phyloP scores from a whole-genome alignment of 2,329 filamentous ascomycete species.

The Orbilia blumenaviensis region DNA sequence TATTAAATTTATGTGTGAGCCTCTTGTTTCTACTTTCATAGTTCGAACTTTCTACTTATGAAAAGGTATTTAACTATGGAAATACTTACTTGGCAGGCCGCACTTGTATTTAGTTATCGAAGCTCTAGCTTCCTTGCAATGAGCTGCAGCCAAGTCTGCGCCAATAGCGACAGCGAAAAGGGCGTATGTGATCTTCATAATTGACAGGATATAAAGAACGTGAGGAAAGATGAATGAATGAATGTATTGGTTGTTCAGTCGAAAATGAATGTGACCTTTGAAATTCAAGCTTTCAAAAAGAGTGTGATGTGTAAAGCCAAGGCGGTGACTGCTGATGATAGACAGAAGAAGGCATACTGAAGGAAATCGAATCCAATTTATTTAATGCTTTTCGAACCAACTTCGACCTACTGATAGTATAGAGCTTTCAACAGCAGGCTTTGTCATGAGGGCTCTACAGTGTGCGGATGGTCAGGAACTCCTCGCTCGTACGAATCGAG shows the following conservation, averaged over 20 bases:
- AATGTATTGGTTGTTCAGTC: not conserved
- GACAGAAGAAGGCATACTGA: not conserved
- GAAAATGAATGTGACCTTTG: not conserved
- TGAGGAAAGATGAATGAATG: not conserved
- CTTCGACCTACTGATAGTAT: too few species aligned
- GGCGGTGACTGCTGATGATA: not conserved
- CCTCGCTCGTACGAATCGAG: not conserved
- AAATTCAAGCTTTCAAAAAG: not conserved
- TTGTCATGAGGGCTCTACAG: too few species aligned
- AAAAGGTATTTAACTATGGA: not conserved
- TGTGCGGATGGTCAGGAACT: too few species aligned
- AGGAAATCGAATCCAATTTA: not conserved
- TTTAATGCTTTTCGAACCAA: too few species aligned
- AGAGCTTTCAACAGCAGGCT: too few species aligned
- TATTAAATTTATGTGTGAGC: not conserved
- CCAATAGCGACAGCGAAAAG: constrained; percentile 10
- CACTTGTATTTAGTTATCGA: constrained; percentile 26
- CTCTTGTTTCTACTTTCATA: not conserved
- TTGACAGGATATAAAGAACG: constrained; percentile 1
- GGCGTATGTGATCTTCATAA: constrained; percentile 21
- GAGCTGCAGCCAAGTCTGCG: constrained; percentile 20
- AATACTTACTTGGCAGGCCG: constrained; percentile 12
- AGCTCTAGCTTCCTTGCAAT: constrained; percentile 16
- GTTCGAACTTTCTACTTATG: too few species aligned
- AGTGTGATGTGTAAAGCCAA: not conserved